Evolutionary conservation across 1,284 basidiomycete species (phyloP).

Genomic region (Leccinum angustisporum): DNA sequence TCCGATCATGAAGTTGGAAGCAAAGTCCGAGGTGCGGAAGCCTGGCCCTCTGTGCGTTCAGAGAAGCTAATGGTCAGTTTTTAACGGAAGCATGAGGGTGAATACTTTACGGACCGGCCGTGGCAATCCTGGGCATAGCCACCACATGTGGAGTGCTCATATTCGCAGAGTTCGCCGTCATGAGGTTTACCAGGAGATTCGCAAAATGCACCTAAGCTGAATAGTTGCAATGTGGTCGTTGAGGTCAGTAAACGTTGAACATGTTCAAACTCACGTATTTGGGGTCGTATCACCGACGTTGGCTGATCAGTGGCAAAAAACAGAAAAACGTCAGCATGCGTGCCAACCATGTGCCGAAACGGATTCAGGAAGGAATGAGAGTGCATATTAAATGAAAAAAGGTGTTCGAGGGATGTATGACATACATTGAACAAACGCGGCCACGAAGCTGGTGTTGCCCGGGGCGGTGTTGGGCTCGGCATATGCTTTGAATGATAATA

Average conservation of each 20-base stretch:
- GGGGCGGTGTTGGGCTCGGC: slow-evolving; percentile 65
- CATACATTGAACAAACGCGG: slow-evolving; percentile 74
- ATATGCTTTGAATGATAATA: slow-evolving; percentile 40
- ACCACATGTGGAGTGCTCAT: slow-evolving; percentile 74
- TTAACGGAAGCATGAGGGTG: not conserved
- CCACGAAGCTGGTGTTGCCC: slow-evolving; percentile 68
- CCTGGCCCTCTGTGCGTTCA: slow-evolving; percentile 57
- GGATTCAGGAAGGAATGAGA: not conserved
- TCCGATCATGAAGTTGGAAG: slow-evolving; percentile 70
- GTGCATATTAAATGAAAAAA: not conserved
- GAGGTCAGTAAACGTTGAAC: not conserved
- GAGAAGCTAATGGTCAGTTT: not conserved
- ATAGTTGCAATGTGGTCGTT: not conserved
- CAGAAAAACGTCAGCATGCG: not conserved
- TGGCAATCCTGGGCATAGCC: slow-evolving; percentile 65
- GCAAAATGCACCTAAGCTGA: slow-evolving; percentile 70
- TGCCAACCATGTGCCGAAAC: not conserved
- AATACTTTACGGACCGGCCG: slow-evolving; percentile 51
- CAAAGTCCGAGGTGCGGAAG: slow-evolving; percentile 70
- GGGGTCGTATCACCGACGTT: slow-evolving; percentile 79
- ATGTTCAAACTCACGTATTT: slow-evolving; percentile 57
- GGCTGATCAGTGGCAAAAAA: slow-evolving; percentile 39
- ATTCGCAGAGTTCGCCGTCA: slow-evolving; percentile 65
- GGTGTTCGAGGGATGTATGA: not conserved
- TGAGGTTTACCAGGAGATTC: slow-evolving; percentile 69